Conservation (phyloP, 1,139 yeast species). For the Debaryomyces singareniensis region DNA sequence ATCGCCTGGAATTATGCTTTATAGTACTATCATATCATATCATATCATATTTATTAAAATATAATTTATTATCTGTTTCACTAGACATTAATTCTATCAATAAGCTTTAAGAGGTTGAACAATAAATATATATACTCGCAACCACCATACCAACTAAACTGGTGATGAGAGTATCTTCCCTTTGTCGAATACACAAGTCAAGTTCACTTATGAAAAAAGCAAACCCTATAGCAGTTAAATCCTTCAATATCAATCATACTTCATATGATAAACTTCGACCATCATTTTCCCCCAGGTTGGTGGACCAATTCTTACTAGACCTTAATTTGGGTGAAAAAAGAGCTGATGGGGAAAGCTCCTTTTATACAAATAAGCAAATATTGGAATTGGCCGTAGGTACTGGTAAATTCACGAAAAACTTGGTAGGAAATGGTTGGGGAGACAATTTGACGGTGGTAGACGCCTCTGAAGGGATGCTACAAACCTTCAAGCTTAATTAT, state of each 20-base stretch:
- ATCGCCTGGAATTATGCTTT: too few relatives aligned
- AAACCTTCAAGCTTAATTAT: slow-evolving; percentile 38
- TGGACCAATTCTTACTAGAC: slow-evolving; percentile 36
- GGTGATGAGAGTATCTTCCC: too few relatives aligned
- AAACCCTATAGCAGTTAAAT: slow-evolving; percentile 30
- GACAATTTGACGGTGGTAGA: slow-evolving; percentile 41
- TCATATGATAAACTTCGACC: slow-evolving; percentile 56
- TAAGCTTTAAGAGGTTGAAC: too few relatives aligned
- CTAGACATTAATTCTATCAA: too few relatives aligned
- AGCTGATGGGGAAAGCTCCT: slow-evolving; percentile 7
- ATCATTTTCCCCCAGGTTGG: slow-evolving; percentile 41
- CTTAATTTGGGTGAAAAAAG: slow-evolving; percentile 20
- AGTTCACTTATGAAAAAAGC: slow-evolving; percentile 13
- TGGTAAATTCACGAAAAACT: slow-evolving; percentile 53
- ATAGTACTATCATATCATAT: too few relatives aligned
- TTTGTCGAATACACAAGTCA: too few relatives aligned
- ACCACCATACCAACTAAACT: too few relatives aligned
- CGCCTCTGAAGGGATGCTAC: slow-evolving; percentile 57
- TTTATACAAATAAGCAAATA: slow-evolving; percentile 21
- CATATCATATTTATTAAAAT: neutral
- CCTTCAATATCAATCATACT: slow-evolving; percentile 50
- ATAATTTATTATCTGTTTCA: too few relatives aligned
- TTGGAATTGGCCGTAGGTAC: slow-evolving; percentile 63
- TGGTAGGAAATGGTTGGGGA: slow-evolving; percentile 36
- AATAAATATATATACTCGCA: too few relatives aligned